A percentile compares a stretch with the other conserved stretches of the same genome.
Evolutionary conservation across 352 stramenopile species (phyloP).

Genomic region (Phytophthora citricola): DNA sequence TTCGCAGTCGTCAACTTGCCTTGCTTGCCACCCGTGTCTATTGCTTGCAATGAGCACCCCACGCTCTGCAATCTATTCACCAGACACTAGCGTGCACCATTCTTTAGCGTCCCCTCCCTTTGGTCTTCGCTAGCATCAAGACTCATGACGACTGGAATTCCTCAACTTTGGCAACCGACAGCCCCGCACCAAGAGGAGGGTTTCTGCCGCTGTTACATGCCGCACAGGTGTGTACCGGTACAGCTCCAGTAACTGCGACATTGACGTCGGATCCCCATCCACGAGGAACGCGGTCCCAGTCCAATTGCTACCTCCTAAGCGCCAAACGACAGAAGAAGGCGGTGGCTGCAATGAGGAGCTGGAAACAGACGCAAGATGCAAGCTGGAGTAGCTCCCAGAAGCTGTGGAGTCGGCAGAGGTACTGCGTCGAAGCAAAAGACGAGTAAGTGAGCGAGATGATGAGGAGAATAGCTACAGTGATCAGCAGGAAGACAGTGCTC

Average conservation of each 20-base stretch:
- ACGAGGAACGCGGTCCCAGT: not conserved
- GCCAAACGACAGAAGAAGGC: not conserved
- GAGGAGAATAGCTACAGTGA: constrained; percentile 1
- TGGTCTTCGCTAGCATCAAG: not conserved
- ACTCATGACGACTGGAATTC: not conserved
- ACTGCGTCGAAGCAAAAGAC: constrained; percentile 12
- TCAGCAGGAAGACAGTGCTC: not conserved
- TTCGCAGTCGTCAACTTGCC: constrained; percentile 9
- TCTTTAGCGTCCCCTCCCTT: constrained; percentile 1
- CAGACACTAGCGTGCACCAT: constrained; percentile 9
- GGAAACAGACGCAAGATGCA: not conserved
- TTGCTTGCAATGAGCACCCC: not conserved
- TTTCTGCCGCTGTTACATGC: constrained; percentile 28
- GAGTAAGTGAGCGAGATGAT: not conserved
- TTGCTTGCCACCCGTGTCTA: not conserved
- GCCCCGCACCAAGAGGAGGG: not conserved
- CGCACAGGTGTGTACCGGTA: constrained; percentile 14
- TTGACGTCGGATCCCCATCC: constrained; percentile 1
- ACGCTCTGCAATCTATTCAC: not conserved
- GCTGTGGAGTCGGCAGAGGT: not conserved
- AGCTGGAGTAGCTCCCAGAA: not conserved
- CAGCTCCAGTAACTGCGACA: constrained; percentile 10
- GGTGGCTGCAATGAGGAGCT: not conserved
- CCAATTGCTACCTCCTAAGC: constrained; percentile 1
- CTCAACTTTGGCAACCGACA: not conserved